Evolutionary conservation across 2,329 filamentous ascomycete genomes (phyloP).

Genomic region (Elsinoe australis): DNA sequence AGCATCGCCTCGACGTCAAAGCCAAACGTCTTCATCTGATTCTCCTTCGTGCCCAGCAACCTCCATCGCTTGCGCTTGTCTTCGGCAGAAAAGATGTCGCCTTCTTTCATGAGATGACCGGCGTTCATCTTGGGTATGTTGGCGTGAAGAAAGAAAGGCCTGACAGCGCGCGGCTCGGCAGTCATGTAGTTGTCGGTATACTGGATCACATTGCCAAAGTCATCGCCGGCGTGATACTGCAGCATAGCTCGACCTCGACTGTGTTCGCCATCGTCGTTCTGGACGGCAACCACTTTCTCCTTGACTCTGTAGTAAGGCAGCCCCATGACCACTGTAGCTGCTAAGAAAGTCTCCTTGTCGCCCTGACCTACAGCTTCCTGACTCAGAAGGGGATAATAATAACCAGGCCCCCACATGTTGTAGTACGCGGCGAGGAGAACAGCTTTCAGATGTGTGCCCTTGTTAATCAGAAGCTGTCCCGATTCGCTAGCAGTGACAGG

Average conservation of each 20-base stretch:
- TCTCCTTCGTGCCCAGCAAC: slow-evolving; percentile 23
- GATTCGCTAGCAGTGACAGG: slow-evolving; percentile 36
- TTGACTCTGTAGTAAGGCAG: slow-evolving; percentile 38
- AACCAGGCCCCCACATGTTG: slow-evolving; percentile 40
- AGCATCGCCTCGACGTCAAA: slow-evolving; percentile 25
- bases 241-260: slow-evolving; percentile 21
- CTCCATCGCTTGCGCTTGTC: slow-evolving; percentile 21
- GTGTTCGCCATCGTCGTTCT: slow-evolving; percentile 17
- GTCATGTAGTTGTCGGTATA: slow-evolving; percentile 12
- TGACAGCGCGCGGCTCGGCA: background rate
- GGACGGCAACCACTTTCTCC: slow-evolving; percentile 20
- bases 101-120: slow-evolving; percentile 26
- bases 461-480: slow-evolving; percentile 41
- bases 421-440: slow-evolving; percentile 45
- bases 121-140: slow-evolving; percentile 29
- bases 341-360: slow-evolving; percentile 46
- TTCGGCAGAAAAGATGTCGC: slow-evolving; percentile 21
- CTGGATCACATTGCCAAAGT: slow-evolving; percentile 5
- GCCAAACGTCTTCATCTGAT: slow-evolving; percentile 23
- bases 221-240: slow-evolving; percentile 21
- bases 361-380: slow-evolving; percentile 44
- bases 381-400: slow-evolving; percentile 41
- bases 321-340: slow-evolving; percentile 36
- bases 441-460: slow-evolving; percentile 35
- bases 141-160: slow-evolving; percentile 25